Evolutionary conservation across 1,284 basidiomycete species (phyloP), one percentile per base, ranked within the genome.

Genomic region (Rhodotorula sp.): DNA sequence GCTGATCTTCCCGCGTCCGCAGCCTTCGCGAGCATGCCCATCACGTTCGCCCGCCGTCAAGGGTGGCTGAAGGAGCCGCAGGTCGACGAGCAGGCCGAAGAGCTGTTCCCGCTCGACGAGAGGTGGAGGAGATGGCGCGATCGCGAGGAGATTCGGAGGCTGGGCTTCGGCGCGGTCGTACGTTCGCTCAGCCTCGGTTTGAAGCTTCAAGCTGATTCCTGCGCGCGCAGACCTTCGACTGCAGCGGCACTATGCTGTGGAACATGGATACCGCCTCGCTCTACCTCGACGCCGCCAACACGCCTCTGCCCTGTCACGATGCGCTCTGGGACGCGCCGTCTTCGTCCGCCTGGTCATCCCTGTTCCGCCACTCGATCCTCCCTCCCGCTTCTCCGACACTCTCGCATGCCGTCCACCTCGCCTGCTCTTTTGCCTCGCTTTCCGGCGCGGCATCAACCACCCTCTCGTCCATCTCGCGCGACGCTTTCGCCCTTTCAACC

Each of bases 81-180:
- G 7, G 66, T 64, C 6, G 73, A 74, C 27, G 58, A 56, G 29
- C 34, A 53, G 8, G 67, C 67, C 19, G 66, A 73, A 32, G 57
- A 57, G 52, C 53, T 48, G 0, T 54, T 72, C 24, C 59, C 68
- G 59, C 46, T 74, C 59, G 73, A 74, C 34, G 73, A 74, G n/a
- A 57, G 67, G 52, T 74, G 73, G 73, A 68, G 65, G 62, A 59
- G 68, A 24, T 74, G 73, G 73, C 56, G 71, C 22, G 67, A 74
- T 34, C 51, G 71, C 4, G 73, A 74, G 59, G 73, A 74, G 62
- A 66, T 74, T 48, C 61, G 67, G 29, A 49, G 73, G 46, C 57
- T 74, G 29, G 73, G 73, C 0, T 74, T 73, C 44, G 73, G 62
- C 7, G 68, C 73, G 0, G 44, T 74, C 13, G 73, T 74, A 44